phyloP scores from a whole-genome alignment of 176 grass and related monocot genomes.

The Tillandsia fasciculata region DNA sequence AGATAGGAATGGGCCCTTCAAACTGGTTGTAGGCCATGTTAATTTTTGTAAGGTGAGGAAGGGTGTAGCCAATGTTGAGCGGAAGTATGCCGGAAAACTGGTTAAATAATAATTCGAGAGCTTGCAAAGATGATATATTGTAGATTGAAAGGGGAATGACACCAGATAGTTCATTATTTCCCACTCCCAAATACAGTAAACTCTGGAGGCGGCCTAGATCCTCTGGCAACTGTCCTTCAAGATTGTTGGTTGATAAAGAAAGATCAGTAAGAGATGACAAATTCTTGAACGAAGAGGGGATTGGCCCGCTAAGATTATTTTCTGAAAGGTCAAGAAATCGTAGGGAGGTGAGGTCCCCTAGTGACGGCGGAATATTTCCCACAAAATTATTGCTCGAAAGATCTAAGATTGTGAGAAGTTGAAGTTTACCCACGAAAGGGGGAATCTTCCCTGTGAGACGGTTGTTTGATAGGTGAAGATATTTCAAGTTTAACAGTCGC shows the following conservation, averaged over 20 bases:
- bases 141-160: constrained; percentile 8
- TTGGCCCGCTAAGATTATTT: neutral
- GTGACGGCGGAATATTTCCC: constrained; percentile 27
- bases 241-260: constrained; percentile 12
- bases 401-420: neutral
- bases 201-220: constrained; percentile 5
- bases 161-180: constrained; percentile 5
- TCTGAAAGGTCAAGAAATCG: neutral
- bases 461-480: constrained; percentile 18
- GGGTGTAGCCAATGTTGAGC: constrained; percentile 9
- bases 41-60: constrained; percentile 4
- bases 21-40: constrained; percentile 3
- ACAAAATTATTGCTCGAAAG: constrained; percentile 5
- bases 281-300: constrained; percentile 4
- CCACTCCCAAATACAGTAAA: constrained; percentile 1
- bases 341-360: constrained; percentile 22
- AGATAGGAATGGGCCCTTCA: constrained; percentile 20
- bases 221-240: constrained; percentile 17
- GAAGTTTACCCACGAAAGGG: neutral
- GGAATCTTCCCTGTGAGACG: constrained; percentile 9
- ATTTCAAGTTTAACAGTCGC: neutral
- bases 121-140: constrained; percentile 9
- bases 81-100: constrained; percentile 9
- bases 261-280: neutral
- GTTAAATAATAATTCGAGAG: neutral